Evolutionary conservation across 1,139 yeast genomes (phyloP).

Genomic region (Schwanniomyces etchellsii): DNA sequence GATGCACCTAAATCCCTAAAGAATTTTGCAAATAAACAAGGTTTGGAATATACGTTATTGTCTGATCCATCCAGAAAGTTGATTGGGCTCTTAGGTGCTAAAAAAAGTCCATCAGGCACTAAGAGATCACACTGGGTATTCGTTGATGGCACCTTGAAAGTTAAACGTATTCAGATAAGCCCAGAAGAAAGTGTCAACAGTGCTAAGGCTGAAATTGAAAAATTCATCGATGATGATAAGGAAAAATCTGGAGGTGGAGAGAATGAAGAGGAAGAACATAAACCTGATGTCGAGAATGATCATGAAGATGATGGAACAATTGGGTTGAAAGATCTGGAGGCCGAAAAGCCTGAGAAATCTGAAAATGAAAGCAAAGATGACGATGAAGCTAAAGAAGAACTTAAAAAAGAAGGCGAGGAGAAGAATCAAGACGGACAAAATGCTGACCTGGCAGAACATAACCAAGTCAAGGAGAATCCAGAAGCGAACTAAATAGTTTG

Average conservation of each 20-base stretch:
- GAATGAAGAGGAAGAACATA: slow-evolving; percentile 10
- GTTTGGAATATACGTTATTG: slow-evolving; percentile 65
- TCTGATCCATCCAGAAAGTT: slow-evolving; percentile 71
- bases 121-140: slow-evolving; percentile 89
- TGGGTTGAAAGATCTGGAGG: slow-evolving; percentile 6
- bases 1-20: slow-evolving; percentile 74
- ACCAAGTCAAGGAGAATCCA: no score
- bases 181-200: slow-evolving; percentile 72
- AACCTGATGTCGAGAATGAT: slow-evolving; percentile 2
- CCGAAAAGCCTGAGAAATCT: slow-evolving; percentile 4
- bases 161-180: slow-evolving; percentile 61
- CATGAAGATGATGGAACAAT: slow-evolving; percentile 2
- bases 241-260: slow-evolving; percentile 5
- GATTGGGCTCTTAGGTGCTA: slow-evolving; percentile 76
- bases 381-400: slow-evolving; percentile 1
- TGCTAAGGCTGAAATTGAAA: slow-evolving; percentile 53
- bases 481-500: no score
- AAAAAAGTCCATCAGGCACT: slow-evolving; percentile 70
- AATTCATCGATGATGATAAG: slow-evolving; percentile 14
- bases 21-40: slow-evolving; percentile 66
- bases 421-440: no score
- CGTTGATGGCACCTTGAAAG: slow-evolving; percentile 64
- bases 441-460: no score
- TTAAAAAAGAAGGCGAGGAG: no score
- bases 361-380: background rate